Percentiles rank a stretch among this genome's conserved stretches.
These are phyloP conservation scores for Hebeloma cylindrosporum DNA, from an alignment of 768 basidiomycete species.

Conservation along the genomic window DNA sequence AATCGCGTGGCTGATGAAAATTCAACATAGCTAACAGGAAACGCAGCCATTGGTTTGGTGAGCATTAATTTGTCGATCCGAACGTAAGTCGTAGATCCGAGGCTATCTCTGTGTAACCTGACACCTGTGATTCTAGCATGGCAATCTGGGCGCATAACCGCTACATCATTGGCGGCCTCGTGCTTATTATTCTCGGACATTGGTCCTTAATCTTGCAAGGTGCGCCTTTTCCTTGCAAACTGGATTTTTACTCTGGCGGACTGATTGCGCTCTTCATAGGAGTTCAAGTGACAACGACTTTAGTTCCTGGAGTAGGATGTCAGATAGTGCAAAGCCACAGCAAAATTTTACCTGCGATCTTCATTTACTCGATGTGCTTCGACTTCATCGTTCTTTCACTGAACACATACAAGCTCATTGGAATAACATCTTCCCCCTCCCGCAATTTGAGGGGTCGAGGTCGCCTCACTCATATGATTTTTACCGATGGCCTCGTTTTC, in stretches of 20 bases:
- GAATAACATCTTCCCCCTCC: slow-evolving; percentile 20
- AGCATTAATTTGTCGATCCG: slow-evolving; percentile 61
- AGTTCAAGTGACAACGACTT: slow-evolving; percentile 54
- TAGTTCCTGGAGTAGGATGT: slow-evolving; percentile 50
- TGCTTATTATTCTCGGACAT: slow-evolving; percentile 63
- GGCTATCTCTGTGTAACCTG: background rate
- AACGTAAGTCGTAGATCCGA: slow-evolving; percentile 39
- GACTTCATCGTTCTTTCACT: slow-evolving; percentile 61
- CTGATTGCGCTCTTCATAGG: slow-evolving; percentile 34
- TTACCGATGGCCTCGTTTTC: slow-evolving; percentile 70
- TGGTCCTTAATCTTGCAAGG: slow-evolving; percentile 73
- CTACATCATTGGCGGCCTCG: slow-evolving; percentile 49
- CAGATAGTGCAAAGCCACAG: slow-evolving; percentile 60
- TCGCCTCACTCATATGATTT: slow-evolving; percentile 61
- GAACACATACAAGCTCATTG: slow-evolving; percentile 58
- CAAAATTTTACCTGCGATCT: slow-evolving; percentile 63
- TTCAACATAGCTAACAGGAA: slow-evolving; percentile 26
- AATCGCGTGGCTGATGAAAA: background rate
- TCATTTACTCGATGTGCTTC: slow-evolving; percentile 77
- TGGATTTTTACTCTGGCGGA: background rate
- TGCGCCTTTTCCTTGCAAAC: slow-evolving; percentile 12
- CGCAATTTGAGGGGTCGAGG: slow-evolving; percentile 31
- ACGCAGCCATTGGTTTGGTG: slow-evolving; percentile 54
- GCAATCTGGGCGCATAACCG: slow-evolving; percentile 65
- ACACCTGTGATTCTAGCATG: slow-evolving; percentile 31